These are phyloP conservation scores for Vinca major DNA, from an alignment of 305 asterid genomes.

Conservation along the genomic window DNA sequence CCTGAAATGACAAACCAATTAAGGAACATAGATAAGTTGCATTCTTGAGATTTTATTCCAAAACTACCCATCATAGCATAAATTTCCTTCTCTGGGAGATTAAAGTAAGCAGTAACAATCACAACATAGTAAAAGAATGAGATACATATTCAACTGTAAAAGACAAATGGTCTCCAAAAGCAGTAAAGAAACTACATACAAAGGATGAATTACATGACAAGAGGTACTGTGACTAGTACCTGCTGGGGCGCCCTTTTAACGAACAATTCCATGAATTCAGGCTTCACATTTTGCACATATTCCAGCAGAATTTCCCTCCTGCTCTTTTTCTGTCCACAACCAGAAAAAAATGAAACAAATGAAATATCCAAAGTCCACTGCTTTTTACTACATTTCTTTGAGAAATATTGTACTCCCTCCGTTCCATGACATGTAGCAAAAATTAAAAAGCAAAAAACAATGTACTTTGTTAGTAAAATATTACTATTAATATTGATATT, in stretches of 20 bases:
- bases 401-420: neutral
- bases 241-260: constrained; percentile 85
- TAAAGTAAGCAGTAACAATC: neutral
- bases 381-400: neutral
- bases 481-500: no score
- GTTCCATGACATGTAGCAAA: no score
- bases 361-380: neutral
- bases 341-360: neutral
- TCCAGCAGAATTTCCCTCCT: constrained; percentile 84
- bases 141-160: neutral
- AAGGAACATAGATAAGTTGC: neutral
- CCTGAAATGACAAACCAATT: constrained; percentile 26
- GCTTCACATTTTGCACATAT: constrained; percentile 89
- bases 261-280: constrained; percentile 94
- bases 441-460: no score
- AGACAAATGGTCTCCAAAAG: neutral
- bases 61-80: neutral
- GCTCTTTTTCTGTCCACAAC: constrained; percentile 46
- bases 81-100: neutral
- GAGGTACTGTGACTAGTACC: constrained; percentile 28
- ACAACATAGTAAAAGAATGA: neutral
- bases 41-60: neutral
- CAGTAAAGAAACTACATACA: neutral
- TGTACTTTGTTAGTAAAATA: no score
- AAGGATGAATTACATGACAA: neutral